Evolutionary conservation across 208 protist genomes (phyloP).

Genomic region (Spongospora subterranea): DNA sequence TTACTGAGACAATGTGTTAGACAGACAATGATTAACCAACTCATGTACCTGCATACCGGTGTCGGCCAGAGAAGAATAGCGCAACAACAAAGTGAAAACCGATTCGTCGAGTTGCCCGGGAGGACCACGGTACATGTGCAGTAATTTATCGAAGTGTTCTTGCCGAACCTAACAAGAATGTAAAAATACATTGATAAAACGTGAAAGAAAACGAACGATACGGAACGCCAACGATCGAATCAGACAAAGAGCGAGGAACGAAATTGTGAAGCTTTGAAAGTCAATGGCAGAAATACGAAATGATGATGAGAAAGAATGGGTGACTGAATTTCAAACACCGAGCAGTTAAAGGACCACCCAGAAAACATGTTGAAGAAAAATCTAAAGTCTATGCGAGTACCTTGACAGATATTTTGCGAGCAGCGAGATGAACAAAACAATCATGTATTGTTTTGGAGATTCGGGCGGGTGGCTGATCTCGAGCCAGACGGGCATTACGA

Average conservation of each 20-base stretch:
- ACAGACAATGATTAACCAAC: too few relatives aligned
- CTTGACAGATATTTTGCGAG: too few relatives aligned
- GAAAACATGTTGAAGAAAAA: too few relatives aligned
- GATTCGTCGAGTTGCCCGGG: not conserved
- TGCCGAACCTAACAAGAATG: not conserved
- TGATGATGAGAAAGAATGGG: not conserved
- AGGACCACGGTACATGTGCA: not conserved
- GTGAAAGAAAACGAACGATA: not conserved
- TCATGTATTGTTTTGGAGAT: too few relatives aligned
- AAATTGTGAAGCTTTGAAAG: not conserved
- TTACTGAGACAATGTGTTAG: too few relatives aligned
- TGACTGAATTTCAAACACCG: not conserved
- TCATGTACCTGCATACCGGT: slow-evolving; percentile 16
- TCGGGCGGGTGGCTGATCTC: too few relatives aligned
- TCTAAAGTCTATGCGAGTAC: too few relatives aligned
- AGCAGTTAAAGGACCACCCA: too few relatives aligned
- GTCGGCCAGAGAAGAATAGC: not conserved
- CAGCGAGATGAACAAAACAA: too few relatives aligned
- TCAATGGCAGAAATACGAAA: not conserved
- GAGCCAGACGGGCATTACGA: too few relatives aligned
- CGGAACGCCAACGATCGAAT: not conserved
- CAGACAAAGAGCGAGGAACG: not conserved
- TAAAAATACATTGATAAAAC: not conserved
- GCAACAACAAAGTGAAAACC: not conserved
- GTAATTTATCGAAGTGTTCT: slow-evolving; percentile 21